Conservation (phyloP, 305 asterid genomes). For the Fraxinus albicans region DNA sequence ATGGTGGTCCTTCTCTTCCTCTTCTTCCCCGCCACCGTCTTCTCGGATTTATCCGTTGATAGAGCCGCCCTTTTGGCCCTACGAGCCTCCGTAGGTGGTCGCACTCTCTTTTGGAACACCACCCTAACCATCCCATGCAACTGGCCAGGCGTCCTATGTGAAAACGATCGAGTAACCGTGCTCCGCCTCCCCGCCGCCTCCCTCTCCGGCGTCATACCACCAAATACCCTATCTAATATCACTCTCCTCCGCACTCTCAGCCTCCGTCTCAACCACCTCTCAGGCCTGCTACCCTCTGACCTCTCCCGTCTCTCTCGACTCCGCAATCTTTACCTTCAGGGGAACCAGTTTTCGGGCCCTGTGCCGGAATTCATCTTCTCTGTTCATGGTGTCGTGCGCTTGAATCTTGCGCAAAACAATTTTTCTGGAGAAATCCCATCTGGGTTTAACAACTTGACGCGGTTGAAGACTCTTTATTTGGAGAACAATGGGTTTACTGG, state of each 20-base stretch:
- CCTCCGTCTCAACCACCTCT: constrained; percentile 78
- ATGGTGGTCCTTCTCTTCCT: constrained; percentile 28
- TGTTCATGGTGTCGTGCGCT: constrained; percentile 52
- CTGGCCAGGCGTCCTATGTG: constrained; percentile 80
- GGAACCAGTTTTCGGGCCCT: constrained; percentile 60
- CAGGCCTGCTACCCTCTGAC: constrained; percentile 71
- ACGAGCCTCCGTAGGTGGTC: constrained; percentile 76
- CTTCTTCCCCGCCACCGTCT: constrained; percentile 22
- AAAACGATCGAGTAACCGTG: constrained; percentile 54
- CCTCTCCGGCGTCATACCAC: constrained; percentile 59
- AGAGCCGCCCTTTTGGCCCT: constrained; percentile 61
- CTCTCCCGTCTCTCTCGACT: constrained; percentile 53
- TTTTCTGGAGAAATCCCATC: constrained; percentile 66
- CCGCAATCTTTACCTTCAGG: constrained; percentile 79
- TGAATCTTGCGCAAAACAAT: constrained; percentile 65
- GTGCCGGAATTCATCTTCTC: constrained; percentile 40
- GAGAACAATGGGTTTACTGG: constrained; percentile 67
- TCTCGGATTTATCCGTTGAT: constrained; percentile 68
- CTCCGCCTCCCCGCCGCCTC: constrained; percentile 91
- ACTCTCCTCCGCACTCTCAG: constrained; percentile 64
- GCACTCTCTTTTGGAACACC: constrained; percentile 67
- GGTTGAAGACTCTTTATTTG: constrained; percentile 69
- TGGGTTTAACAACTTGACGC: constrained; percentile 62
- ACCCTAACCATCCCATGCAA: constrained; percentile 56
- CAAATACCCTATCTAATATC: constrained; percentile 49